Evolutionary conservation across 2,329 filamentous ascomycete genomes (phyloP), one percentile per base, ranked within the genome.

Genomic region (Grosmannia serpens): DNA sequence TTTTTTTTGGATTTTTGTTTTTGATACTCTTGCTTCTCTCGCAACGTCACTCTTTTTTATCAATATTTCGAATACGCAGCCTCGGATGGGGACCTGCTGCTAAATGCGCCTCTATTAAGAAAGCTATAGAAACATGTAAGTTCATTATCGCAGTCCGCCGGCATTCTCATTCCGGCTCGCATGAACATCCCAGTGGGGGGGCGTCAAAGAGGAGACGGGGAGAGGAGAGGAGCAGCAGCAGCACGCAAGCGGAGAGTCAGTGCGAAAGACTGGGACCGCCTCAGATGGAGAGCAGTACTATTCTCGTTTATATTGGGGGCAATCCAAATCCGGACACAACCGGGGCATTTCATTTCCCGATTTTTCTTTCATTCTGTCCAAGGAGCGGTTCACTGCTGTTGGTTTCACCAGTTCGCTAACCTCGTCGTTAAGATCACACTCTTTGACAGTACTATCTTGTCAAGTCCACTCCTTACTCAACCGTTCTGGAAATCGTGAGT

Each of bases 381-480:
- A 41, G 38, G 17, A 41, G 27, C 50, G 17, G 7, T 10, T 35
- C 15, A 31, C 27, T 35, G 4, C 66, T 62, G 20, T 56, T 31
- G 27, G 50, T 53, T 53, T 55, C 57, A 56, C 57, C 60, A 59
- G 60, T 41, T 58, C 50, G 59, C 66, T 67, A 61, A 65, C 63
- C 54, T 27, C 47, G 22, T 5, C 20, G 22, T 5, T 11, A n/a
- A 69, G 67, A 69, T 62, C 65, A 77, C 78, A 69, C 72, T 81
- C 76, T 67, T 81, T 80, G 75, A 77, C 73, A 61, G 51, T 58
- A 29, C 24, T 10, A 53, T 22, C 66, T 69, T 74, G 78, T 82
- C 80, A 81, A 79, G 74, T 81, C 80, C 80, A 80, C 73, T 83
- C 80, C 74, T 79, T 62, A 82, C 65, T 65, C 65, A 71, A 69